Conservation (phyloP, 140 eudicot genomes). For the Senecio squalidus region DNA sequence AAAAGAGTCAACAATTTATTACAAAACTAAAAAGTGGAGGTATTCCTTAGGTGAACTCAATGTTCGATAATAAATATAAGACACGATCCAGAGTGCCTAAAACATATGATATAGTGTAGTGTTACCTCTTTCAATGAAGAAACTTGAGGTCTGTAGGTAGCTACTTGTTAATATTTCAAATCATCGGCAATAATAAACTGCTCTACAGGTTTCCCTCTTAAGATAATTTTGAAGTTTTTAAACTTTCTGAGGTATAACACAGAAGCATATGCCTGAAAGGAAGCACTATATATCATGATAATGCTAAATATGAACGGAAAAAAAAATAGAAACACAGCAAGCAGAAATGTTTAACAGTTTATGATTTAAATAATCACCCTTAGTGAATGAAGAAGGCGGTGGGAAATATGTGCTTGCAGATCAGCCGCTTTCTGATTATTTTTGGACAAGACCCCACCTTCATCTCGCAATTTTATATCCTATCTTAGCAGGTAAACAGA, state of each 20-base stretch:
- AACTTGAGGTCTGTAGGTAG: conserved; percentile 58
- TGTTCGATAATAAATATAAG: too few species aligned
- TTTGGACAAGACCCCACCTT: conserved; percentile 41
- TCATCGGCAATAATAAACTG: conserved; percentile 63
- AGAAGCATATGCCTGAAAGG: conserved; percentile 78
- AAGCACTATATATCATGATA: conserved; percentile 10
- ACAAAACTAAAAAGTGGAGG: too few species aligned
- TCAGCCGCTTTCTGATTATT: conserved; percentile 36
- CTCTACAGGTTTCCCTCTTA: conserved; percentile 75
- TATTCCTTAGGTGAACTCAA: too few species aligned
- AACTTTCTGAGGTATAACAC: conserved; percentile 70
- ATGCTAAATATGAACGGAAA: too few species aligned
- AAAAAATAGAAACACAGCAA: not conserved
- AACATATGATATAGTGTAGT: not conserved
- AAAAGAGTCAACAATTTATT: too few species aligned
- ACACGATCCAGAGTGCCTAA: too few species aligned
- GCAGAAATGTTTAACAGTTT: not conserved
- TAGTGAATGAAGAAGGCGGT: conserved; percentile 67
- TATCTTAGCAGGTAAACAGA: conserved; percentile 20
- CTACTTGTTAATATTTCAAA: conserved; percentile 28
- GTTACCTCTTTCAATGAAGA: conserved; percentile 55
- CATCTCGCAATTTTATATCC: conserved; percentile 91
- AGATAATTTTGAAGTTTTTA: conserved; percentile 52
- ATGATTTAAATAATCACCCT: conserved; percentile 43
- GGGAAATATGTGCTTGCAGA: conserved; percentile 69